These are phyloP conservation scores for Hura crepitans DNA, from an alignment of 441 rosid genomes.

Conservation along the genomic window DNA sequence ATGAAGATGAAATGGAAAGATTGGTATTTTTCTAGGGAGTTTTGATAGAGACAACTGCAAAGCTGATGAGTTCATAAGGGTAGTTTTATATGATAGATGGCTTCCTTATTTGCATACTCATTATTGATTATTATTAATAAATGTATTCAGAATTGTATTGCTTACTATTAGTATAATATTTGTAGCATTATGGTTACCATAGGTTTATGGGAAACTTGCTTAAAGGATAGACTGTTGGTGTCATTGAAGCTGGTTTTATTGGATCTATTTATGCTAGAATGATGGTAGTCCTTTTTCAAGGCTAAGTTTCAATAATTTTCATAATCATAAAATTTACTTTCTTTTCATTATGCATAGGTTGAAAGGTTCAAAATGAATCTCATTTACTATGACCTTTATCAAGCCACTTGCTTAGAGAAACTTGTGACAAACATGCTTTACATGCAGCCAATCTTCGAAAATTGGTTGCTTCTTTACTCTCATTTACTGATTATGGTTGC, in stretches of 20 bases:
- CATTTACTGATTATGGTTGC: conserved; percentile 7
- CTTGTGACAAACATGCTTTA: conserved; percentile 65
- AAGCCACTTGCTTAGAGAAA: conserved; percentile 84
- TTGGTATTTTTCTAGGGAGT: conserved; percentile 55
- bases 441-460: background rate
- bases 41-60: conserved; percentile 90
- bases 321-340: background rate
- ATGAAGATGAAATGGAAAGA: no score
- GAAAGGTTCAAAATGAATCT: conserved; percentile 98
- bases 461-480: background rate
- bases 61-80: conserved; percentile 94
- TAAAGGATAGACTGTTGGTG: conserved; percentile 96
- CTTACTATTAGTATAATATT: background rate
- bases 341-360: conserved; percentile 40
- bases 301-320: background rate
- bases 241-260: conserved; percentile 93
- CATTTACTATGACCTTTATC: conserved; percentile 86
- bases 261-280: conserved; percentile 94
- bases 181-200: background rate
- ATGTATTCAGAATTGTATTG: background rate
- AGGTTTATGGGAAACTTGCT: conserved; percentile 94
- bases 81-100: conserved; percentile 93
- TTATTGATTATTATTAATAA: background rate
- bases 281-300: conserved; percentile 53
- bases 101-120: conserved; percentile 78